Conservation (phyloP, 2,329 filamentous ascomycete species). For the Fusarium tuaranense region DNA sequence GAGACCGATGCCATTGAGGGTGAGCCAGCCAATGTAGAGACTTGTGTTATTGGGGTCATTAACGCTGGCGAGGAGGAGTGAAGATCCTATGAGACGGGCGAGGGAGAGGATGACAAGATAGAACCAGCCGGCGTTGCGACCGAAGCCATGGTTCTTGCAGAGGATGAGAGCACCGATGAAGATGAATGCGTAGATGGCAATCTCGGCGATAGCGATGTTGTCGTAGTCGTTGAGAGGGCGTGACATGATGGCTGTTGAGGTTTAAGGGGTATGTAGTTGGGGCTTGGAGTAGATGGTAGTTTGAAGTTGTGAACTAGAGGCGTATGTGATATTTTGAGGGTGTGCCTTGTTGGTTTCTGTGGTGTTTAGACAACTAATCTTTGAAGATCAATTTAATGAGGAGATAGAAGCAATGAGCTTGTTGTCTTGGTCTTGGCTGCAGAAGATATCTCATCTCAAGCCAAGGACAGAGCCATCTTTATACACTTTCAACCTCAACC, state of each 20-base stretch:
- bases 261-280: background rate
- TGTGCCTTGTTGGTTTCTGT: background rate
- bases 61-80: constrained; percentile 56
- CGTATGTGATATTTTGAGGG: background rate
- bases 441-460: background rate
- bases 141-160: constrained; percentile 62
- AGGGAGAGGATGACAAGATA: constrained; percentile 70
- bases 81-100: constrained; percentile 67
- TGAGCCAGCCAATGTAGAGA: constrained; percentile 50
- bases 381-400: background rate
- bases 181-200: constrained; percentile 46
- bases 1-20: constrained; percentile 50
- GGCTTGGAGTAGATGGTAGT: background rate
- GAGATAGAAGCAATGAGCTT: background rate
- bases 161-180: constrained; percentile 50
- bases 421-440: background rate
- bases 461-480: constrained; percentile 15
- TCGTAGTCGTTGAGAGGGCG: constrained; percentile 46
- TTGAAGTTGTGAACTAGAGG: background rate
- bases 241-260: constrained; percentile 25
- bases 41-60: constrained; percentile 61
- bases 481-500: constrained; percentile 15
- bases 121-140: constrained; percentile 70
- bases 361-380: background rate
- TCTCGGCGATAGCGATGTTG: constrained; percentile 48